Evolutionary conservation across 768 basidiomycete species (phyloP), one percentile per base, ranked within the genome.

Genomic region (Boletus pseudopeckii): DNA sequence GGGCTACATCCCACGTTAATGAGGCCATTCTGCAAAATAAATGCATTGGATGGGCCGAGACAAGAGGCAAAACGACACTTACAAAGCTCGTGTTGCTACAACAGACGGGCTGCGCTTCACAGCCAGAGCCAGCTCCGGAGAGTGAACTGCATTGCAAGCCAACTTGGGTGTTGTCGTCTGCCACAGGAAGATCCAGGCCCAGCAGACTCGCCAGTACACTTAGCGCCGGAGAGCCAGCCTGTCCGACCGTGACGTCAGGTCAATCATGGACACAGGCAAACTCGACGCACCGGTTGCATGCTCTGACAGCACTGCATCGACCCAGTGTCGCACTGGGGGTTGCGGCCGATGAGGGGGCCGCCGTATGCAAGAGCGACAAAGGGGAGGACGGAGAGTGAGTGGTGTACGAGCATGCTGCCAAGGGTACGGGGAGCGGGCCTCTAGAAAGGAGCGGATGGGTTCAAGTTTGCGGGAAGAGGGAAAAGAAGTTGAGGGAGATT

Each of bases 1-100:
- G 68, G 57, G 22, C 45, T 55, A 39, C 68, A 69, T 47, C 62
- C 62, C 44, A 69, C 26, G 43, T 69, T 69, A 30, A 70, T 40
- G 43, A 70, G 26, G 45, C 68, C 68, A 6, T 48, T 43, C 59
- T 70, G 36, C 42, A 39, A 40, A 18, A 20, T 1, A 2, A 28
- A 15, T 22, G n/a, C 4, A 33, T 42, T n/a, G 10, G 42, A 24
- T 10, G 5, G 5, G 1, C 5, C 20, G 10, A 17, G 30, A 28
- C 13, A 7, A 28, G 2, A 22, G 10, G 4, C 8, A 18, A 22
- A 10, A 40, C 11, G 17, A 51, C 15, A 38, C 64, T 26, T 26
- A 67, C 66, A 49, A 36, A 56, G 8, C 42, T 36, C 13, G 64
- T 52, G 8, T 56, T 40, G 50, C 54, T 56, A 55, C 67, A 68